Conservation (phyloP, 768 basidiomycete species). For the Suillus americanus region DNA sequence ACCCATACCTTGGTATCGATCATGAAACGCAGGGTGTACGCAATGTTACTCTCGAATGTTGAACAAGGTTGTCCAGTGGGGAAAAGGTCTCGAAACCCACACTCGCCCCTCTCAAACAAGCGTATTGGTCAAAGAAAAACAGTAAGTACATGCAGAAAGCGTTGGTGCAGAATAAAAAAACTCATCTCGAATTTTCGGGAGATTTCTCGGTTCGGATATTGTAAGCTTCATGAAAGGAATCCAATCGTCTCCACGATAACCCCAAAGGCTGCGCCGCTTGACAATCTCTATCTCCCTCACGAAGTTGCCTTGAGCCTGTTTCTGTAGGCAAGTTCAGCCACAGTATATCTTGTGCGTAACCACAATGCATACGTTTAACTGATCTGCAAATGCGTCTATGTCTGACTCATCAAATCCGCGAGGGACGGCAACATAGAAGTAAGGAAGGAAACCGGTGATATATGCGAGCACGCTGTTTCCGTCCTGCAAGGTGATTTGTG, state of each 20-base stretch:
- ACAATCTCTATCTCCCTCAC: constrained; percentile 60
- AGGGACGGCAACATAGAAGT: constrained; percentile 90
- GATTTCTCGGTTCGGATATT: constrained; percentile 63
- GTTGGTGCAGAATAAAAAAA: constrained; percentile 25
- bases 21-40: constrained; percentile 93
- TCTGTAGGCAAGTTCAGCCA: constrained; percentile 13
- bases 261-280: constrained; percentile 77
- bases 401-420: constrained; percentile 77
- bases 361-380: constrained; percentile 67
- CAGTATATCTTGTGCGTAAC: background rate
- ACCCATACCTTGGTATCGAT: constrained; percentile 86
- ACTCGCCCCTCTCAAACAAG: constrained; percentile 74
- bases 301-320: constrained; percentile 29
- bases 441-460: constrained; percentile 82
- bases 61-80: constrained; percentile 43
- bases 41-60: constrained; percentile 95
- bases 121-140: constrained; percentile 39
- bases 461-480: constrained; percentile 90
- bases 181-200: constrained; percentile 94
- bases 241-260: constrained; percentile 80
- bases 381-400: constrained; percentile 56
- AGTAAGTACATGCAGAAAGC: constrained; percentile 15
- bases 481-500: constrained; percentile 39
- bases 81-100: constrained; percentile 63
- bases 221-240: constrained; percentile 85